These are phyloP conservation scores for Blastomyces parvus DNA, from an alignment of 2,329 filamentous ascomycete genomes.

Conservation along the genomic window DNA sequence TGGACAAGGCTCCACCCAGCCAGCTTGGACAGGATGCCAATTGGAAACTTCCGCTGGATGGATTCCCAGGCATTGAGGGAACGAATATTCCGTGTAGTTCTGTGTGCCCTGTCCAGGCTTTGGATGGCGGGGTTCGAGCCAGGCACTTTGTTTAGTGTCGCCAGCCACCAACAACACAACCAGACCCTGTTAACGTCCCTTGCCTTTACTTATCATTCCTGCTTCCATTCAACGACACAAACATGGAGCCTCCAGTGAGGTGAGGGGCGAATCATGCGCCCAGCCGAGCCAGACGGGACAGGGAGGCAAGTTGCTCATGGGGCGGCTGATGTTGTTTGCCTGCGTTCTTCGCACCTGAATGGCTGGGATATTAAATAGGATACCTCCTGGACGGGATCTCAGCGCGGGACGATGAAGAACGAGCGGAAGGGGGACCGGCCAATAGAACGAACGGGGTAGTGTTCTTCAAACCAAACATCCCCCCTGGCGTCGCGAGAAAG, in stretches of 20 bases:
- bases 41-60: not conserved
- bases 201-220: not conserved
- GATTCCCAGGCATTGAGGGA: not conserved
- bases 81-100: no score
- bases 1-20: not conserved
- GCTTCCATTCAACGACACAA: not conserved
- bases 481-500: not conserved
- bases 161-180: not conserved
- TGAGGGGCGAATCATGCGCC: not conserved
- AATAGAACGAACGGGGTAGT: not conserved
- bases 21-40: not conserved
- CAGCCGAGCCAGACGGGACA: not conserved
- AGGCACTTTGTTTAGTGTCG: not conserved
- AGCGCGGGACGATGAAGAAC: not conserved
- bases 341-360: not conserved
- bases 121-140: not conserved
- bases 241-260: not conserved
- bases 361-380: not conserved
- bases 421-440: not conserved
- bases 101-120: not conserved
- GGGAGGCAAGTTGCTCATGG: not conserved
- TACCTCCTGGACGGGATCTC: not conserved
- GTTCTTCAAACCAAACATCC: not conserved
- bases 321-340: not conserved
- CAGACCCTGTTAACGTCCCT: not conserved